phyloP scores from a whole-genome alignment of 352 stramenopile genomes.

The Phytophthora niederhauseri region DNA sequence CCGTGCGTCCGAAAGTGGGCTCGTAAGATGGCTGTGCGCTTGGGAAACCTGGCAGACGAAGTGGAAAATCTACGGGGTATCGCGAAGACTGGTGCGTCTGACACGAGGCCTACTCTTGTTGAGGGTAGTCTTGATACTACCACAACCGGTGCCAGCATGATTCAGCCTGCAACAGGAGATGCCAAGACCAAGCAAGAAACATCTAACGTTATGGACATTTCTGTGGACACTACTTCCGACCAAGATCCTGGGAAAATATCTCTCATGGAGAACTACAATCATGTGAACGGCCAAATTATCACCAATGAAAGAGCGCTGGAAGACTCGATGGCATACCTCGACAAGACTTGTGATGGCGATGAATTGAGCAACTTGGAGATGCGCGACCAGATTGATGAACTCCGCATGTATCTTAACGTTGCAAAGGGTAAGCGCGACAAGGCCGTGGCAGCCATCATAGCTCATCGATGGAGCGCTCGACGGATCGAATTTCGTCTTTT shows the following conservation, averaged over 20 bases:
- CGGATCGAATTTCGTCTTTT: conserved; percentile 5
- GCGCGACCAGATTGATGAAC: conserved; percentile 38
- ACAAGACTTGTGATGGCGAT: conserved; percentile 26
- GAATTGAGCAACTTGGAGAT: conserved; percentile 24
- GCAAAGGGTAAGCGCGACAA: conserved; percentile 35
- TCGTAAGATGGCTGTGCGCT: conserved; percentile 1
- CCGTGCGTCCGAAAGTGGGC: conserved; percentile 10
- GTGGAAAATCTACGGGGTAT: not conserved
- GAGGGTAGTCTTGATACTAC: not conserved
- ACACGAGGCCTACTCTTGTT: not conserved
- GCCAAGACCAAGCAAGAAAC: too few species aligned
- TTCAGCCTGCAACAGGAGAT: too few species aligned
- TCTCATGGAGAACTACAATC: conserved; percentile 27
- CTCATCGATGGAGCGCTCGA: conserved; percentile 10
- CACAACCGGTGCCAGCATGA: not conserved
- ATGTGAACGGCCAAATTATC: conserved; percentile 35
- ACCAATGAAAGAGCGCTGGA: conserved; percentile 41
- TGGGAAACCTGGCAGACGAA: not conserved
- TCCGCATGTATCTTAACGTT: conserved; percentile 32
- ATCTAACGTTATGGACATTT: too few species aligned
- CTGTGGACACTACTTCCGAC: conserved; percentile 4
- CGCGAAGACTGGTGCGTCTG: not conserved
- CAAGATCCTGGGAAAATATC: conserved; percentile 7
- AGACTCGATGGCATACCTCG: conserved; percentile 27
- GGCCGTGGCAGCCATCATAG: conserved; percentile 43